Evolutionary conservation across 495 filamentous ascomycete genomes (phyloP), one percentile per base, ranked within the genome.

Genomic region (Hyaloscypha finlandica): DNA sequence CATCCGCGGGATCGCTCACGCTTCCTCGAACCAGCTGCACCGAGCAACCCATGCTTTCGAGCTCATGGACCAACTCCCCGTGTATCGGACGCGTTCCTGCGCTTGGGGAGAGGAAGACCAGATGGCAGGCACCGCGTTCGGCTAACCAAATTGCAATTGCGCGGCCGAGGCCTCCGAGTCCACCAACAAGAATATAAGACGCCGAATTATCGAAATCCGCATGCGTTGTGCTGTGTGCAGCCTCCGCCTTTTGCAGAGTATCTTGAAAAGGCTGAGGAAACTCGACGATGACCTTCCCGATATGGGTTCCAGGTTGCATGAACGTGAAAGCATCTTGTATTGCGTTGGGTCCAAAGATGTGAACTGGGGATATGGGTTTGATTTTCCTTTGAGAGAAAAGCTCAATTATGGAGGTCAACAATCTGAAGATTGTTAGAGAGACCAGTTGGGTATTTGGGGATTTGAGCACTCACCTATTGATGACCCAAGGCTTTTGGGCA

Each of bases 151-250:
- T 77, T 1, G 86, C 76, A 65, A 91, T 80, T 54, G 83, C 81
- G 51, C 83, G 78, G 22, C 88, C 88, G 9, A 92, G 79, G 9
- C 88, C 89, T 14, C 88, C 86, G 0, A 88, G 82, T 35, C 88
- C 85, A n/a, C 88, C 86, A 59, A 87, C 79, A 12, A 91, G 73
- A 32, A 91, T 74, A 67, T 90, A 90, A 4, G 81, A 80, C 76
- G 66, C 90, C 81, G 56, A 83, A 81, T 53, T 81, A 78, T 29
- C 88, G 87, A n/a, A 92, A 79, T 14, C 88, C 88, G 14, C 88
- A 85, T 1, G 42, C 35, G 35, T 37, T 37, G 12, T 37, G 35
- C 12, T 37, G 8, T 37, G 35, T 37, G 35, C 35, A 3, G 12
- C 8, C 12, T 37, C 8, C 1, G 35, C 3, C 12, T 3, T 3